Conservation (phyloP, 495 filamentous ascomycete genomes). For the Podospora sp. region DNA sequence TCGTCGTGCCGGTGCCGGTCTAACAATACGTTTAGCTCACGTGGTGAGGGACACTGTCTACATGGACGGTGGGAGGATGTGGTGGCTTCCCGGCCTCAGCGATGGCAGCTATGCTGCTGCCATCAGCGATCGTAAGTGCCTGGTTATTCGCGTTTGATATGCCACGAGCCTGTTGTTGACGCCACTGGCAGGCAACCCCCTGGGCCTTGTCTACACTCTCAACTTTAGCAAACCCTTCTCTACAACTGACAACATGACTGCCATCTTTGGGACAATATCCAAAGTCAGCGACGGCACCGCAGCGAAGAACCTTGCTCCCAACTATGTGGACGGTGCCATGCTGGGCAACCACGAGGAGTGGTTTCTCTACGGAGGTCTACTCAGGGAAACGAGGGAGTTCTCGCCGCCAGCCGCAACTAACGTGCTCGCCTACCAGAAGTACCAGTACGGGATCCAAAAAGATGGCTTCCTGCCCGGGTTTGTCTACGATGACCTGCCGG, state of each 20-base stretch:
- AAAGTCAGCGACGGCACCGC: slow-evolving; percentile 46
- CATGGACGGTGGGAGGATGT: slow-evolving; percentile 65
- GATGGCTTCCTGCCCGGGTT: slow-evolving; percentile 47
- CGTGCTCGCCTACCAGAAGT: slow-evolving; percentile 54
- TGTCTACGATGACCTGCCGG: slow-evolving; percentile 39
- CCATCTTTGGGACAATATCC: slow-evolving; percentile 48
- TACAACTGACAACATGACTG: slow-evolving; percentile 54
- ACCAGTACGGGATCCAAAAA: slow-evolving; percentile 50
- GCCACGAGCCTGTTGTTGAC: slow-evolving; percentile 5
- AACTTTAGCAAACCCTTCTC: slow-evolving; percentile 64
- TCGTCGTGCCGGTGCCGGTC: not conserved
- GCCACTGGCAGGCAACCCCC: slow-evolving; percentile 42
- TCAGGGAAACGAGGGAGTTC: slow-evolving; percentile 25
- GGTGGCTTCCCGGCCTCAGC: slow-evolving; percentile 48
- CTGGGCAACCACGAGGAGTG: slow-evolving; percentile 66
- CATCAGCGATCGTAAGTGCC: slow-evolving; percentile 43
- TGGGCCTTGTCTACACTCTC: slow-evolving; percentile 54
- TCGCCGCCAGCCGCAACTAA: slow-evolving; percentile 38
- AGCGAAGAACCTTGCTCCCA: slow-evolving; percentile 60
- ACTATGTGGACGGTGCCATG: slow-evolving; percentile 65
- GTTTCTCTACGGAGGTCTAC: slow-evolving; percentile 54
- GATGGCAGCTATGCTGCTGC: slow-evolving; percentile 36
- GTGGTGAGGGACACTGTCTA: slow-evolving; percentile 68
- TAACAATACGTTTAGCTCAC: slow-evolving; percentile 50
- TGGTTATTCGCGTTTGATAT: not conserved